Evolutionary conservation across 805 yeast genomes (phyloP).

Genomic region (Metschnikowia borealis): DNA sequence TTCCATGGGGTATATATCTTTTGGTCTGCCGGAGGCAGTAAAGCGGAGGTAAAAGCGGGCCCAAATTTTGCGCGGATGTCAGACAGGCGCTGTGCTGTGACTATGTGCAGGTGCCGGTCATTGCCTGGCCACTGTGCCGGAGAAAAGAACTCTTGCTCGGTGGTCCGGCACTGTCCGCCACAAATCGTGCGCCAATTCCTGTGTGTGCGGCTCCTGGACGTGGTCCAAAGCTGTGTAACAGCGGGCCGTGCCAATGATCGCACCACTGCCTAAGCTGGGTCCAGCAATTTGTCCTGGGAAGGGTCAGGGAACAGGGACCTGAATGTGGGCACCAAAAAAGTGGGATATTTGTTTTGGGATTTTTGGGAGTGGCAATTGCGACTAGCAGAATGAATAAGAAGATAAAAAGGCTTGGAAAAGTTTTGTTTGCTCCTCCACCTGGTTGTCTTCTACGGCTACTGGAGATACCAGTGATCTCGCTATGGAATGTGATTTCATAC

Average conservation of each 20-base stretch:
- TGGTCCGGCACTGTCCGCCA: background rate
- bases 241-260: background rate
- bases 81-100: background rate
- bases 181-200: background rate
- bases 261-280: background rate
- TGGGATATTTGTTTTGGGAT: no score
- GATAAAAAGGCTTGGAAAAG: no score
- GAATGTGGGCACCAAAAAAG: no score
- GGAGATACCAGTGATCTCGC: background rate
- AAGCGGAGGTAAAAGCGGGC: background rate
- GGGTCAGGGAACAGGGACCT: no score
- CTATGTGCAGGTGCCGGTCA: background rate
- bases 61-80: conserved; percentile 3
- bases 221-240: background rate
- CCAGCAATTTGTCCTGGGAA: background rate
- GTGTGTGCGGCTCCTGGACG: background rate
- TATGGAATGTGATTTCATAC: background rate
- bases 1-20: conserved; percentile 2
- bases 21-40: conserved; percentile 1
- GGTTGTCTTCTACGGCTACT: no score
- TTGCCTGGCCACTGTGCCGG: background rate
- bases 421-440: no score
- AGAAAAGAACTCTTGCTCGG: background rate
- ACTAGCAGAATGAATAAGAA: no score
- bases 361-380: no score